These are phyloP conservation scores for Rhododendron molle DNA, from an alignment of 148 eudicot genomes.

Conservation along the genomic window DNA sequence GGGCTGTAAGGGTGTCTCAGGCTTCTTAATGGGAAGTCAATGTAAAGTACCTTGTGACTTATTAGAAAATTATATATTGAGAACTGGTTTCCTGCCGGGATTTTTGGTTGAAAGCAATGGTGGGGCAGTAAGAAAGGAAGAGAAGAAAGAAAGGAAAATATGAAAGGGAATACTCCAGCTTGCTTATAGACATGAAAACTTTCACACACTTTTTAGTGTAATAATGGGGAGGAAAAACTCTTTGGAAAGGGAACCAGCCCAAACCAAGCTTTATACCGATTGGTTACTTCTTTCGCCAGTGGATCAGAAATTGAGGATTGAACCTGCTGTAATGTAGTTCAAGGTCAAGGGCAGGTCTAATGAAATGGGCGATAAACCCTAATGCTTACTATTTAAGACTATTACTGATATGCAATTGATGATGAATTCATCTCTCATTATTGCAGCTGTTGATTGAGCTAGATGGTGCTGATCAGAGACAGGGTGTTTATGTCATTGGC, in stretches of 20 bases:
- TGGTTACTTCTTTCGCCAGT: neutral
- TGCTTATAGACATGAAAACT: neutral
- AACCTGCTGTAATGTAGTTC: neutral
- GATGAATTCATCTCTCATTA: conserved; percentile 8
- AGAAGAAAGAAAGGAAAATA: neutral
- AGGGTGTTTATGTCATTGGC: conserved; percentile 84
- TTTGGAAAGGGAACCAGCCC: neutral
- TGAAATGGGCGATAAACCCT: neutral
- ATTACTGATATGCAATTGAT: neutral
- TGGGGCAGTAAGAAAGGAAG: neutral
- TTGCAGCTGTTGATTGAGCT: conserved; percentile 80
- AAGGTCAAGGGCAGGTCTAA: neutral
- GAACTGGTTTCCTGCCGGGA: neutral
- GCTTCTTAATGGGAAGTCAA: neutral
- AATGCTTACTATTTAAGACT: neutral
- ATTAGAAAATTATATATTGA: neutral
- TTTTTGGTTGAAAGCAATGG: neutral
- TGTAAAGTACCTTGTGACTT: neutral
- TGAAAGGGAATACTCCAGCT: neutral
- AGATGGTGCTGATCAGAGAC: conserved; percentile 67
- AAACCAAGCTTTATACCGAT: neutral
- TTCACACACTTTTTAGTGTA: neutral
- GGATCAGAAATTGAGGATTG: neutral
- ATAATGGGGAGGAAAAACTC: neutral
- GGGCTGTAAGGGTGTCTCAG: neutral